Conservation (phyloP, 2,329 filamentous ascomycete species). For the Sordariomycetes sp. region DNA sequence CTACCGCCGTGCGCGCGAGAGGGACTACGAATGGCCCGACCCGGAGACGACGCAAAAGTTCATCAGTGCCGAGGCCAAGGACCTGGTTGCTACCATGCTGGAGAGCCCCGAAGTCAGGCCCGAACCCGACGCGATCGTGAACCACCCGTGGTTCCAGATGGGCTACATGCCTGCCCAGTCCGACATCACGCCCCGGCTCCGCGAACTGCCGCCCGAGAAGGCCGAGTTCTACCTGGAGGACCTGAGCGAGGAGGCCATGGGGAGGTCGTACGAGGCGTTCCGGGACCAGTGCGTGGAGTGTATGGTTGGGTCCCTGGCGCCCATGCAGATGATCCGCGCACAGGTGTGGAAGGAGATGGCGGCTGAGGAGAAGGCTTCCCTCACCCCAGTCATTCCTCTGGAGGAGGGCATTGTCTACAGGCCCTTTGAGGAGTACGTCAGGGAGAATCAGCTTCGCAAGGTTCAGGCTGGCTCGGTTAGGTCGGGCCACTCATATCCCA, state of each 20-base stretch:
- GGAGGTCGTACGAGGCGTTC: conserved; percentile 38
- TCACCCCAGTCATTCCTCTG: conserved; percentile 53
- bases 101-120: conserved; percentile 66
- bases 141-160: conserved; percentile 68
- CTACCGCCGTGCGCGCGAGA: conserved; percentile 58
- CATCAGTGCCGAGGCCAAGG: conserved; percentile 66
- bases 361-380: conserved; percentile 54
- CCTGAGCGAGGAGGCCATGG: conserved; percentile 30
- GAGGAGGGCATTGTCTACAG: conserved; percentile 52
- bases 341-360: conserved; percentile 57
- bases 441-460: conserved; percentile 31
- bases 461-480: neutral
- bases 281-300: conserved; percentile 47
- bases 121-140: conserved; percentile 66
- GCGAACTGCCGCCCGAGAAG: conserved; percentile 43
- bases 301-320: conserved; percentile 45
- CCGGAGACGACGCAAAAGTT: conserved; percentile 54
- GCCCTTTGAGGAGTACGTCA: conserved; percentile 50
- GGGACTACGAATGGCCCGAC: conserved; percentile 73
- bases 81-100: conserved; percentile 66
- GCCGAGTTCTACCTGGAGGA: conserved; percentile 46
- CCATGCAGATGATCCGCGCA: conserved; percentile 34
- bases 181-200: conserved; percentile 48
- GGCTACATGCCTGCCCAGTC: conserved; percentile 58
- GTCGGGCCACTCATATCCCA: neutral